Base-by-base conservation (phyloP, 768 basidiomycete genomes). In the Podaxis sp. region DNA sequence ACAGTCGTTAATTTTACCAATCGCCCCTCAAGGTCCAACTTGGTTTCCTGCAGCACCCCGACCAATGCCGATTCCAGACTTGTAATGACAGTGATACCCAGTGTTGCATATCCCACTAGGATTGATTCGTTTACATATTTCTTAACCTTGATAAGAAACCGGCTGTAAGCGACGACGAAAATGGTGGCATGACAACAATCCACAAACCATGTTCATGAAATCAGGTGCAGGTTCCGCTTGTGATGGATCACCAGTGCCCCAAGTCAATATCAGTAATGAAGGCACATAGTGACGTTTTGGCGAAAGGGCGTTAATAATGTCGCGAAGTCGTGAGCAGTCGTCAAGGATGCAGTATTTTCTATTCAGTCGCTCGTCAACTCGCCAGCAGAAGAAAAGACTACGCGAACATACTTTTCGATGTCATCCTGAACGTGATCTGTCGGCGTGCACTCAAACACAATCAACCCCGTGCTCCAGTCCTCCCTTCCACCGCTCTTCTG, bases 361-460 rank as follows among this genome's bases (percentile, higher is more conserved):
- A 67, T 4, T 30, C 37, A 38, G 0, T 40, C 55, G 22, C n/a
- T 20, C 2, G 41, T 60, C 55, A 66, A 28, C 66, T 49, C 46
- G 59, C 48, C 30, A 8, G 26, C 62, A 20, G 56, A 36, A 37
- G 6, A 17, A 41, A 36, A 41, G 48, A 28, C 33, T 4, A 44
- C 22, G 55, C 24, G 56, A 52, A 72, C 77, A 33, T 58, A 91
- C 90, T 80, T 85, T 75, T 89, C 89, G 37, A 91, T 72, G 13
- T 88, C 84, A 69, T 92, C 90, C 26, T 76, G 66, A 1, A 86
- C 73, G n/a, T 79, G 85, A 50, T 83, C 84, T 49, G 89, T 60
- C 0, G 91, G 87, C 1, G 88, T 88, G 53, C 87, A 84, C 70
- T 93, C 91, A 60, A 93, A 89, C n/a, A 91, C 73, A 62, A 92